Evolutionary conservation across 345 rosid genomes (phyloP).

Genomic region (Lumnitzera littorea): DNA sequence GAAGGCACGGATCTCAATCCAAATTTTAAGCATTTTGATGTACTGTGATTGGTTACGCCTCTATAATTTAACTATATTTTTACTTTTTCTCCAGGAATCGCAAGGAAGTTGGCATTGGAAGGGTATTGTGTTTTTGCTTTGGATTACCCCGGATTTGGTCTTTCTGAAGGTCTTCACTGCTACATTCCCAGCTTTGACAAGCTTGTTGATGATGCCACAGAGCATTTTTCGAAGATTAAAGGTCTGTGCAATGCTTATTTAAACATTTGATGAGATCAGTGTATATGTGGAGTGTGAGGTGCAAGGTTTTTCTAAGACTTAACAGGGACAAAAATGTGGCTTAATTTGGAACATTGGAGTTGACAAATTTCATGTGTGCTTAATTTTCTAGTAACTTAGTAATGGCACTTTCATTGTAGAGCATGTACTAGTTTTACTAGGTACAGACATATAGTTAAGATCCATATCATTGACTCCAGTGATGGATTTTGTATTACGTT

Average conservation of each 20-base stretch:
- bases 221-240: constrained; percentile 73
- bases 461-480: too few species aligned
- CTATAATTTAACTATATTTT: constrained; percentile 5
- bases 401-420: too few species aligned
- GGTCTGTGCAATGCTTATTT: constrained; percentile 29
- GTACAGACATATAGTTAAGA: too few species aligned
- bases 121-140: constrained; percentile 89
- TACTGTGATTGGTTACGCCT: constrained; percentile 11
- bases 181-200: constrained; percentile 69
- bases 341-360: too few species aligned
- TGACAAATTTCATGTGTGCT: too few species aligned
- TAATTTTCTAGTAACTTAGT: too few species aligned
- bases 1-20: constrained; percentile 55
- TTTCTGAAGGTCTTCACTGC: constrained; percentile 90
- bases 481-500: too few species aligned
- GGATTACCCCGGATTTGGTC: constrained; percentile 96
- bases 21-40: constrained; percentile 1
- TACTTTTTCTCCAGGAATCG: constrained; percentile 49
- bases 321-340: too few species aligned
- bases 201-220: constrained; percentile 78
- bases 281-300: too few species aligned
- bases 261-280: too few species aligned
- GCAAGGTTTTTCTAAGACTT: too few species aligned
- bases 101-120: constrained; percentile 71
- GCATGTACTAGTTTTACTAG: too few species aligned